These are phyloP conservation scores for Antitrichia curtipendula DNA, from an alignment of 225 moss, liverwort and hornwort genomes.

Conservation along the genomic window DNA sequence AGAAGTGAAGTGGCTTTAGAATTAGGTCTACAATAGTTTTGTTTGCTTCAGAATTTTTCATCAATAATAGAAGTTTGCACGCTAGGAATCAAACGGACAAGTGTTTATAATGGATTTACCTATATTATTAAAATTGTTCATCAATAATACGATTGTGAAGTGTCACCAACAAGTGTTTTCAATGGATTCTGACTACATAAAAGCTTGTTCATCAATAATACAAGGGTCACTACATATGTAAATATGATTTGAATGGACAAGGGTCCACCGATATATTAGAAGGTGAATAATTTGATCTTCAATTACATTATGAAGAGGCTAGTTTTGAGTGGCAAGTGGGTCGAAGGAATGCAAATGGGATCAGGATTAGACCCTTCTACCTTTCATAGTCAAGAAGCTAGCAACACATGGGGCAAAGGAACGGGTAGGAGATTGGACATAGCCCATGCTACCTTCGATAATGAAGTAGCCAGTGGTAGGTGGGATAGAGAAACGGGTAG, in stretches of 20 bases:
- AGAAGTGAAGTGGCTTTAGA: no score
- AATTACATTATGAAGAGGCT: neutral
- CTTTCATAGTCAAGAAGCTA: no score
- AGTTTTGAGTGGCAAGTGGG: neutral
- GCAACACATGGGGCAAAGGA: no score
- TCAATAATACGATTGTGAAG: neutral
- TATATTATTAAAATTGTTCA: neutral
- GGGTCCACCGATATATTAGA: no score
- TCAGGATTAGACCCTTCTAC: neutral
- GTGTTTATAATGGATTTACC: neutral
- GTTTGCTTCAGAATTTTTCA: no score
- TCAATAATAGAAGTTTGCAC: neutral
- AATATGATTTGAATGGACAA: neutral
- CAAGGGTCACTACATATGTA: neutral
- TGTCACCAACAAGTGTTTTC: accelerated
- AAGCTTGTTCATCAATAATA: no score
- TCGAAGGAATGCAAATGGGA: accelerated
- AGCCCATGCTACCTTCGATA: no score
- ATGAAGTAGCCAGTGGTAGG: accelerated
- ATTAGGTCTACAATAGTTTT: no score
- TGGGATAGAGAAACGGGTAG: no score
- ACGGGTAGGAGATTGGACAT: no score
- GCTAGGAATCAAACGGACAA: neutral
- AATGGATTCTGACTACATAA: neutral
- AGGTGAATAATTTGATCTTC: neutral